Evolutionary conservation across 441 rosid genomes (phyloP).

Genomic region (Euphorbia corollata): DNA sequence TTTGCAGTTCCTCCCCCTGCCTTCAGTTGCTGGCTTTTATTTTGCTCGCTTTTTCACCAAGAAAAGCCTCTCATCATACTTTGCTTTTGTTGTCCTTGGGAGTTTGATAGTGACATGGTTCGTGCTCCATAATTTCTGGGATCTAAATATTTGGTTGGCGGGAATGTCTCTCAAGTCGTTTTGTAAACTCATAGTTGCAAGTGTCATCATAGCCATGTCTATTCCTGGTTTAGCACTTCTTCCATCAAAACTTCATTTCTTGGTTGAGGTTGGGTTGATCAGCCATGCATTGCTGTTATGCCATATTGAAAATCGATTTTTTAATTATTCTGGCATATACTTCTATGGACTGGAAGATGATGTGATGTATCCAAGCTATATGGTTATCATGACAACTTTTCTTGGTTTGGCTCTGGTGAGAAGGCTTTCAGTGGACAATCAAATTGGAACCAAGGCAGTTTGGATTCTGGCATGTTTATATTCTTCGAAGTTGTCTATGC

Average conservation of each 20-base stretch:
- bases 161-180: conserved; percentile 91
- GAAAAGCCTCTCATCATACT: conserved; percentile 81
- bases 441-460: conserved; percentile 67
- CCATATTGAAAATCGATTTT: conserved; percentile 79
- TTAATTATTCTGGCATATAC: conserved; percentile 76
- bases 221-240: conserved; percentile 93
- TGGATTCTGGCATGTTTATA: conserved; percentile 91
- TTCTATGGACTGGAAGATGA: conserved; percentile 87
- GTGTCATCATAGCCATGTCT: conserved; percentile 69
- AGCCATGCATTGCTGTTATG: conserved; percentile 72
- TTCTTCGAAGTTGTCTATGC: conserved; percentile 81
- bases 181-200: conserved; percentile 79
- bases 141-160: conserved; percentile 91
- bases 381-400: conserved; percentile 79
- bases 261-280: conserved; percentile 73
- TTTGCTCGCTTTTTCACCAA: conserved; percentile 85
- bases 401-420: conserved; percentile 79
- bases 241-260: conserved; percentile 60
- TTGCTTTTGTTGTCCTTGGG: conserved; percentile 83
- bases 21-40: conserved; percentile 84
- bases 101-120: conserved; percentile 91
- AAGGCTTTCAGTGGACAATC: conserved; percentile 65
- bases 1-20: conserved; percentile 86
- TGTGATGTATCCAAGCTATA: conserved; percentile 95
- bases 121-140: conserved; percentile 93